Conservation (phyloP, 441 rosid species). For the Jatropha multifida region DNA sequence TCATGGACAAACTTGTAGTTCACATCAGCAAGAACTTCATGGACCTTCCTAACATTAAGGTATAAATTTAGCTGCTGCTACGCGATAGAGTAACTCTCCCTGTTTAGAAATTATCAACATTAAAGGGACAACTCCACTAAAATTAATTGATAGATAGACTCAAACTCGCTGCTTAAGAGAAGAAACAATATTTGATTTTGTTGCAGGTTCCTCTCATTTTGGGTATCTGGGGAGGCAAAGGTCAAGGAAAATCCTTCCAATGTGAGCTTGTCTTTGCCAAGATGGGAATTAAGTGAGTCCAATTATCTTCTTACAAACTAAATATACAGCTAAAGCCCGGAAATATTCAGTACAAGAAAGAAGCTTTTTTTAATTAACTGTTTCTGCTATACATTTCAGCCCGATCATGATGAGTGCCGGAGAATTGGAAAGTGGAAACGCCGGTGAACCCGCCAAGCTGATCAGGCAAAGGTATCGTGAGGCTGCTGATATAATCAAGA, state of each 20-base stretch:
- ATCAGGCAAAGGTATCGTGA: constrained; percentile 99
- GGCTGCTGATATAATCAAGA: constrained; percentile 90
- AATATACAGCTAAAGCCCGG: not conserved
- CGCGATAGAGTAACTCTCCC: too few relatives aligned
- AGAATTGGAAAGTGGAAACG: constrained; percentile 97
- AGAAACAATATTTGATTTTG: not conserved
- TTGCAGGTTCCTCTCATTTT: constrained; percentile 84
- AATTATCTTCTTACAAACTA: not conserved
- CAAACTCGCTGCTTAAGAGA: not conserved
- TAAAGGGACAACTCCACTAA: too few relatives aligned
- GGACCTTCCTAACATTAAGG: constrained; percentile 91
- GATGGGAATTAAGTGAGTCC: constrained; percentile 93
- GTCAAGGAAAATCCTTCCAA: constrained; percentile 97
- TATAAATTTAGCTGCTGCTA: constrained; percentile 5
- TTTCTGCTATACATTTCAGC: constrained; percentile 39
- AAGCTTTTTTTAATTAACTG: not conserved
- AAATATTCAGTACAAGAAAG: not conserved
- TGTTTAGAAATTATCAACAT: too few relatives aligned
- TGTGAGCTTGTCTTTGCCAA: constrained; percentile 95
- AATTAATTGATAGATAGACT: too few relatives aligned
- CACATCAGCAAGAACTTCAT: constrained; percentile 97
- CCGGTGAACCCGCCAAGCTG: constrained; percentile 94
- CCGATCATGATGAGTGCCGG: constrained; percentile 99
- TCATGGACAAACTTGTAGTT: constrained; percentile 98
- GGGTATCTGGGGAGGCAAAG: constrained; percentile 99